Conservation (phyloP, 2,329 filamentous ascomycete genomes). For the Coniochaeta pulveracea region DNA sequence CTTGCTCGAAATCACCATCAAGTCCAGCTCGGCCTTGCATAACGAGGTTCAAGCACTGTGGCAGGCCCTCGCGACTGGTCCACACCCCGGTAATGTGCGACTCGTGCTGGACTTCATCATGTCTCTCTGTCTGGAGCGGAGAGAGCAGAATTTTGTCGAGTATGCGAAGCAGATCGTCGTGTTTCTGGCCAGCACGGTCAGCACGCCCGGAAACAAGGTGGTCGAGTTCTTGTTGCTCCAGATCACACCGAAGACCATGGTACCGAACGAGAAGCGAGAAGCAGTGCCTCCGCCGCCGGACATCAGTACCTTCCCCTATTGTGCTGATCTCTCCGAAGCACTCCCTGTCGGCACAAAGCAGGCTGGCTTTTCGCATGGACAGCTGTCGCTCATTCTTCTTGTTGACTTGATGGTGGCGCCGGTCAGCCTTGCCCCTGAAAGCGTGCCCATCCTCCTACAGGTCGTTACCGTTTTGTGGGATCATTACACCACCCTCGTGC, state of each 20-base stretch:
- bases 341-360: slow-evolving; percentile 85
- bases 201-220: slow-evolving; percentile 72
- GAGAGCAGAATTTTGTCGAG: slow-evolving; percentile 96
- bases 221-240: slow-evolving; percentile 89
- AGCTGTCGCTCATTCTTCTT: slow-evolving; percentile 83
- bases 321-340: slow-evolving; percentile 70
- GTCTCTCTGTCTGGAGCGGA: slow-evolving; percentile 77
- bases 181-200: slow-evolving; percentile 72
- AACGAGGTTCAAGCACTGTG: slow-evolving; percentile 96
- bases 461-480: slow-evolving; percentile 94
- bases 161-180: slow-evolving; percentile 98
- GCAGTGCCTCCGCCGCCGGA: slow-evolving; percentile 61
- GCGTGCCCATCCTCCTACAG: slow-evolving; percentile 77
- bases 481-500: slow-evolving; percentile 87
- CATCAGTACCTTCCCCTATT: slow-evolving; percentile 67
- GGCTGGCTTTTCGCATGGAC: slow-evolving; percentile 81
- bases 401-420: slow-evolving; percentile 96
- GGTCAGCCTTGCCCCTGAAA: slow-evolving; percentile 66
- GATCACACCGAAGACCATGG: slow-evolving; percentile 93
- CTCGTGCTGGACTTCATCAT: slow-evolving; percentile 96
- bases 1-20: slow-evolving; percentile 90
- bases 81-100: slow-evolving; percentile 86
- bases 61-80: slow-evolving; percentile 90
- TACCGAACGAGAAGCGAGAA: slow-evolving; percentile 72
- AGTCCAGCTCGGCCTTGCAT: slow-evolving; percentile 75